These are phyloP conservation scores for Entonaema liquescens DNA, from an alignment of 495 filamentous ascomycete species.

Conservation along the genomic window DNA sequence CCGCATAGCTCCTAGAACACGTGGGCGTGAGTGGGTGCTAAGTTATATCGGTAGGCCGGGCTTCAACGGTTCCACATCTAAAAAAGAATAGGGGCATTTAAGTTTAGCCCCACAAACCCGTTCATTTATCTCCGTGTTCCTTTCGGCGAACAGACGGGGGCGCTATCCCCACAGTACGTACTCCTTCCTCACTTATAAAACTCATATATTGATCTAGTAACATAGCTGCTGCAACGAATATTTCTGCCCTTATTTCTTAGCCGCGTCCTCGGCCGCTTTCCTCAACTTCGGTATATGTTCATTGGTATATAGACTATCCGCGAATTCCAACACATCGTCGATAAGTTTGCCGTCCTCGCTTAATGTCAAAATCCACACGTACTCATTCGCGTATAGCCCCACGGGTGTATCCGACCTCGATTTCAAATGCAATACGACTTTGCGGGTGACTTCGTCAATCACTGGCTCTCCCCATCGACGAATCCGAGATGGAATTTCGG, in stretches of 20 bases:
- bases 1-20: background rate
- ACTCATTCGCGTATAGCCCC: slow-evolving; percentile 48
- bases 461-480: slow-evolving; percentile 29
- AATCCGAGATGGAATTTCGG: slow-evolving; percentile 23
- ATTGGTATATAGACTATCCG: slow-evolving; percentile 43
- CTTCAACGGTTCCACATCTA: background rate
- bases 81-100: no score
- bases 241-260: slow-evolving; percentile 4
- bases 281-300: slow-evolving; percentile 23
- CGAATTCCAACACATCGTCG: slow-evolving; percentile 43
- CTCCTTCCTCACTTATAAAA: background rate
- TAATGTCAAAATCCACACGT: slow-evolving; percentile 44
- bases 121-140: no score
- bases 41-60: background rate
- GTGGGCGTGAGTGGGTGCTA: background rate
- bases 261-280: slow-evolving; percentile 2
- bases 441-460: slow-evolving; percentile 38
- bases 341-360: slow-evolving; percentile 44
- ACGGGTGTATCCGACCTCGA: slow-evolving; percentile 39
- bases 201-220: no score
- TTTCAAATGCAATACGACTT: slow-evolving; percentile 39
- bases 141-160: no score
- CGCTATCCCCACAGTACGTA: no score
- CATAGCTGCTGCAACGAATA: background rate
- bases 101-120: no score